Conservation (phyloP, 179 eudicot genomes). For the Heliamphora pulchella region DNA sequence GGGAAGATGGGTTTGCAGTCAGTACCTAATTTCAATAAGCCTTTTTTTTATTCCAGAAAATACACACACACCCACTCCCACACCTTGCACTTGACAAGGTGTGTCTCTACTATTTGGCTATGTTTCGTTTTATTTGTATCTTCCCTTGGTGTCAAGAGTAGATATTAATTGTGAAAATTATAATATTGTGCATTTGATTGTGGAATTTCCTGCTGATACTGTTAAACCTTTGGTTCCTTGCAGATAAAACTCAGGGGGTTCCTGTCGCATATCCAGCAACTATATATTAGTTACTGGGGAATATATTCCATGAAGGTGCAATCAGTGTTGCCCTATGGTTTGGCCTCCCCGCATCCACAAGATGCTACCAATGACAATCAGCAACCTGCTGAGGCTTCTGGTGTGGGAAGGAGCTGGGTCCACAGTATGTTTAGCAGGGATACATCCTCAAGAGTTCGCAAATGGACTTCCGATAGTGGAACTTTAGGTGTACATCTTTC, state of each 20-base stretch:
- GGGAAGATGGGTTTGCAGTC: neutral
- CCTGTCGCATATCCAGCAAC: constrained; percentile 64
- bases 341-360: constrained; percentile 63
- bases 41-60: neutral
- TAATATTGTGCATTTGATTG: neutral
- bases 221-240: constrained; percentile 18
- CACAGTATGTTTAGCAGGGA: constrained; percentile 94
- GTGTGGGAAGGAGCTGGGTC: constrained; percentile 81
- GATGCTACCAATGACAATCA: constrained; percentile 49
- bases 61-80: no score
- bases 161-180: neutral
- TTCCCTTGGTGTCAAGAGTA: neutral
- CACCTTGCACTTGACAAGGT: no score
- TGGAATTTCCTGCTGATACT: constrained; percentile 14
- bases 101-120: neutral
- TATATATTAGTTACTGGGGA: constrained; percentile 76
- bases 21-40: neutral
- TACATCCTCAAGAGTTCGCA: constrained; percentile 42
- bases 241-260: constrained; percentile 83
- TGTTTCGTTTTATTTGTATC: neutral
- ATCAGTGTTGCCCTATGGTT: constrained; percentile 54
- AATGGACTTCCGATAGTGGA: constrained; percentile 43
- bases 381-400: constrained; percentile 75
- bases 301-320: constrained; percentile 51
- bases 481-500: constrained; percentile 26